Base-by-base conservation (phyloP, 2,329 filamentous ascomycete species). In the Kalmusia sp. region DNA sequence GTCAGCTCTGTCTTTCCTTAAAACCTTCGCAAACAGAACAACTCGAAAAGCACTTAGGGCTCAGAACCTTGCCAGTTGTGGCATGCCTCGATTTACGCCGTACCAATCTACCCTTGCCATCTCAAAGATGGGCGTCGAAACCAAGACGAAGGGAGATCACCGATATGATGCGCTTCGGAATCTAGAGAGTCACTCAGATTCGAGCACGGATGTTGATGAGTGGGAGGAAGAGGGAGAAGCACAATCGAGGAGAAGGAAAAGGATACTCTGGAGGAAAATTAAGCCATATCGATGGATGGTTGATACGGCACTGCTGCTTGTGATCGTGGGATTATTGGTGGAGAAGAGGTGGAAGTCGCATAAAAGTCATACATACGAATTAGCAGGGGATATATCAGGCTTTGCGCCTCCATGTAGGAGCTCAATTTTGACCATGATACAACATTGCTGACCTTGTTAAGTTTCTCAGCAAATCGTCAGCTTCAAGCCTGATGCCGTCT, bases 401-500 rank as follows among this genome's bases (percentile, higher is more conserved):
- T 73, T 72, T 53, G 67, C 67, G 15, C 69, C 70, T n/a, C 54
- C 4, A n/a, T 73, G 65, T 65, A 49, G 39, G 59, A 30, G 6
- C 7, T 3, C 17, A 7, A 8, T 24, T 14, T 15, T 37, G 15
- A 37, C 1, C 17, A 22, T 31, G 25, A 15, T 14, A 21, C 17
- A 28, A 30, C 17, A n/a, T 17, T 35, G 14, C 47, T 58, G 44
- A 63, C 48, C 1, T 15, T 6, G 1, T 24, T 12, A 30, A 68
- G 64, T 73, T 46, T 67, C 65, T 1, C 68, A 72, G 40, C 65
- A 71, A 34, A 65, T 72, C 35, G 54, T 63, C 7, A 63, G 46
- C 9, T 72, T 72, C 52, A 59, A 54, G 38, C 67, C 67, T 7
- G 53, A 67, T 17, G 22, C 52, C 6, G 31, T 52, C 0, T 72